Evolutionary conservation across 1,139 yeast genomes (phyloP), one percentile per base, ranked within the genome.

Genomic region (Meyerozyma guilliermondii): DNA sequence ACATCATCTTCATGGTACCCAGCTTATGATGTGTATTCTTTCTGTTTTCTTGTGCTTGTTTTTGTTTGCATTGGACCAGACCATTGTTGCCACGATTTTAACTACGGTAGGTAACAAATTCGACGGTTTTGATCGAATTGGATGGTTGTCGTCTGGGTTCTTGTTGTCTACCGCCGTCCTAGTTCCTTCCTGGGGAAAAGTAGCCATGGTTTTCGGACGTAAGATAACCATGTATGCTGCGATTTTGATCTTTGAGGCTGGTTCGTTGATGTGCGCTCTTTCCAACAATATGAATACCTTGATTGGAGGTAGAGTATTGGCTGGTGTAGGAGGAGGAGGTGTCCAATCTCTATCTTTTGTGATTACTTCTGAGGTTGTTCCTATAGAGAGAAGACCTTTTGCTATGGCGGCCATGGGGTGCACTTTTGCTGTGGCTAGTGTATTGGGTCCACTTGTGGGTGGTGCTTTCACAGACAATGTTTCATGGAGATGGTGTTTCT

Each of bases 11-110:
- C 58, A 55, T 6, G 75, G 75, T 0, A 5, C 45, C 10, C 52
- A 54, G 27, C 53, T 69, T 34, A 39, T 45, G 4, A 36, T 60
- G 8, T 68, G 74, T 50, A 43, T 63, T 17, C 7, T 55, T 1
- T 51, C 71, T 2, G 43, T 60, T 7, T 58, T 62, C 39, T 49
- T 62, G 38, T 65, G 68, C 48, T 46, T 69, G 50, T 66, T 69
- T 47, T 46, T 69, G 20, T 61, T 64, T 28, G 71, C 74, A 3
- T 59, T 69, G 45, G 75, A 69, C 50, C 73, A 68, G 50, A 68
- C 74, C 11, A 69, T 69, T 39, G 66, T 69, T 36, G 59, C 63
- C 11, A 66, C 72, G 1, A 52, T 69, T 20, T 56, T 68, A 41
- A 59, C 69, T 10, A 61, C 56, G 1, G 72, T 69, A 20, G 72